Base-by-base conservation (phyloP, 345 rosid genomes). In the Aethionema arabicum region DNA sequence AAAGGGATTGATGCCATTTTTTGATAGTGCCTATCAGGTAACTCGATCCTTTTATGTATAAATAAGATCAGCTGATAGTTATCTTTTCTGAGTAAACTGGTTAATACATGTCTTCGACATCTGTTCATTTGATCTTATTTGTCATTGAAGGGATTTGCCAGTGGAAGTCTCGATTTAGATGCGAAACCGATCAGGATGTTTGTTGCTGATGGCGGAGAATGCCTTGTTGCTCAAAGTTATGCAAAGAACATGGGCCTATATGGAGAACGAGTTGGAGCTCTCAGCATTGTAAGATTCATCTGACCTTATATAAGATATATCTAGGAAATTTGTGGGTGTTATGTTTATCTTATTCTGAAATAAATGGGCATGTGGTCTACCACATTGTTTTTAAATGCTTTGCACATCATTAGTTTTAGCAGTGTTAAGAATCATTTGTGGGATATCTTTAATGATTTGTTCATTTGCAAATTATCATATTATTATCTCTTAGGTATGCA, bases 11-110 rank as follows among this genome's bases (percentile, higher is more conserved):
- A 52, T 93, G 76, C 97, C 96, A 51, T 93, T 87, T 79, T 93
- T 93, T 78, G 97, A 92, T 31, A 92, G 97, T 69, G 97, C 99
- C 49, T 92, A 92, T 79, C 97, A 87, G 91, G 97, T 72, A 72
- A 52, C 16, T 57, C 30, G 9, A 50, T 50, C 42, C 48, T 64
- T 52, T 29, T 39, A 7, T 5, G 29, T 51, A 2, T 66, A 52
- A 32, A 2, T 66, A 52, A 32, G 11, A 65, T 12, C 33, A 65
- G 21, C 56, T 47, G 31, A 41, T 49, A 52, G 2, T 46, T 62
- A 30, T 51, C 46, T 16, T 7, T 2, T 52, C 37, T 61, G 9
- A 36, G 8, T 0, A 41, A 13, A 9, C 52, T 40, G 41, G 16
- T 46, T 31, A 54, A 30, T 9, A 31, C 35, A 6, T 44, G 13